Evolutionary conservation across 2,329 filamentous ascomycete species (phyloP).

Genomic region (Conoideocrella luteorostrata): DNA sequence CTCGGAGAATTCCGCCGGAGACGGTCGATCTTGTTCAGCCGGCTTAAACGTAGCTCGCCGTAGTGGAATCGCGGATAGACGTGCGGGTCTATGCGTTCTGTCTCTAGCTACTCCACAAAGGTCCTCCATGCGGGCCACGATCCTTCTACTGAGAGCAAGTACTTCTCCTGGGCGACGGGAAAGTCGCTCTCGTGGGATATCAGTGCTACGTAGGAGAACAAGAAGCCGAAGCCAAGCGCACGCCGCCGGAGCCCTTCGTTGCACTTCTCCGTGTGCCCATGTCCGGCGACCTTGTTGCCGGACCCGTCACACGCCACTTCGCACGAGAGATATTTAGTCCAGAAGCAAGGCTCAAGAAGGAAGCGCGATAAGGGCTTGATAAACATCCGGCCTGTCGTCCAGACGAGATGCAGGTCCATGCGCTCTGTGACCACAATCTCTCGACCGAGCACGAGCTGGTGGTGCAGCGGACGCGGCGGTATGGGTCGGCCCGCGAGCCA

Average conservation of each 20-base stretch:
- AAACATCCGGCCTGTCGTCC: conserved; percentile 19
- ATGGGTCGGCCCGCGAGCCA: conserved; percentile 21
- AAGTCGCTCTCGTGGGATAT: conserved; percentile 30
- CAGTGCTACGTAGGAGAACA: conserved; percentile 10
- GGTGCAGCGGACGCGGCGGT: conserved; percentile 19
- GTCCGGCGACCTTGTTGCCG: not conserved
- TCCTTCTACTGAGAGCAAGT: conserved; percentile 26
- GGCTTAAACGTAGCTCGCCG: conserved; percentile 34
- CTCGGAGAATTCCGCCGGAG: conserved; percentile 18
- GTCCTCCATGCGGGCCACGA: conserved; percentile 31
- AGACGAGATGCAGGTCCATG: conserved; percentile 27
- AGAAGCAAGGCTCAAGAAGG: conserved; percentile 21
- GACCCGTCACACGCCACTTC: not conserved
- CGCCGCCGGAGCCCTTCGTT: conserved; percentile 2
- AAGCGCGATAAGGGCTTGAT: conserved; percentile 29
- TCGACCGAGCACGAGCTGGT: conserved; percentile 18
- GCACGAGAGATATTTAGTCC: conserved; percentile 4
- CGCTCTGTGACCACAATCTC: conserved; percentile 22
- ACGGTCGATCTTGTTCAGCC: conserved; percentile 36
- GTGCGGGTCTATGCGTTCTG: conserved; percentile 21
- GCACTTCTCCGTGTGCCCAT: not conserved
- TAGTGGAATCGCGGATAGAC: conserved; percentile 32
- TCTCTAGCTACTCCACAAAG: conserved; percentile 18
- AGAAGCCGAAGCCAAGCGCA: conserved; percentile 5
- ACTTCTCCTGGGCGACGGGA: conserved; percentile 22